Base-by-base conservation (phyloP, 257 asterid genomes). In the Agastache rugosa region DNA sequence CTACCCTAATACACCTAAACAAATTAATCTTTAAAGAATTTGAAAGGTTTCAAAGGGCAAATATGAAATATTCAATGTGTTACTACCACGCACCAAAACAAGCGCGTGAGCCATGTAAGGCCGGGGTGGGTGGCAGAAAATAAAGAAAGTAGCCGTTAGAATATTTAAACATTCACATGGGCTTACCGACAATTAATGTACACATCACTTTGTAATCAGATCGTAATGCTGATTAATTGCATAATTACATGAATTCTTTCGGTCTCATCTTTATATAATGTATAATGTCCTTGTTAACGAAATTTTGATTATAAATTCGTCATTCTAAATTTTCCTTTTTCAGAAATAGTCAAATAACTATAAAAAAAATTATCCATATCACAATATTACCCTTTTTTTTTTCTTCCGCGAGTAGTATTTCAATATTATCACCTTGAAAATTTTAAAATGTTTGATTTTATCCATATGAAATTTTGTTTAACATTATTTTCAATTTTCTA, bases 141-240 rank as follows among this genome's bases (percentile, higher is more conserved):
- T 22, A 5, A 63, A 69, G 31, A 67, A 75, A 44, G 53, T 75
- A 82, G 86, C 86, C 86, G 86, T 82, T 76, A 73, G 48, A 61
- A 31, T 22, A 51, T 72, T 64, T 71, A 53, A 72, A 45, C 51
- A 47, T 53, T 35, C 59, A 62, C 11, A 67, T 62, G 79, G 80
- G 53, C 34, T 8, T 37, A 2, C 61, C 56, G 79, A 68, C 83
- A 56, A 14, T 17, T 20, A 20, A 54, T 16, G 35, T 73, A 65
- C 77, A 75, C 67, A 48, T 48, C 55, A 48, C 55, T 48, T n/a
- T 48, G 11, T n/a, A 48, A 47, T 4, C 20, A 16, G 17, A 47
- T 47, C 20, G 54, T 4, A 47, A 48, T 7, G 44, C 5, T 6
- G 11, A 67, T 48, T 74, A 55, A 31, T 69, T 63, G 37, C 64